phyloP scores from a whole-genome alignment of 257 asterid genomes.

The Solanum lycopersicoides region DNA sequence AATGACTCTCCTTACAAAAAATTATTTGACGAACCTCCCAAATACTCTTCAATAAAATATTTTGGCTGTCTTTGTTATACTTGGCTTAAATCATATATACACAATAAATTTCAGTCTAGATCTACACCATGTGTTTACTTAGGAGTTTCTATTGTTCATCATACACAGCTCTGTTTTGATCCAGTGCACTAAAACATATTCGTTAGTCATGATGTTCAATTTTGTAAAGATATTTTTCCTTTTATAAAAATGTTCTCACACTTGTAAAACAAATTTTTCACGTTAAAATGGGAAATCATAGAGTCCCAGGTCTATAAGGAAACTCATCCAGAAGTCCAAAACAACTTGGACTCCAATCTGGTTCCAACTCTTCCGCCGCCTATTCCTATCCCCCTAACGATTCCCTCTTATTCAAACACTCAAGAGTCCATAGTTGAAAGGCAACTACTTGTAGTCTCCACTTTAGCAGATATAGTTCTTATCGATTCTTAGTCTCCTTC shows the following conservation, averaged over 20 bases:
- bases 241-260: background rate
- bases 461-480: background rate
- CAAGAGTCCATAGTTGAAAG: background rate
- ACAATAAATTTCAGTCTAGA: background rate
- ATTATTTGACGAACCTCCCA: background rate
- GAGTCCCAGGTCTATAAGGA: no score
- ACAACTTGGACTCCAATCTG: background rate
- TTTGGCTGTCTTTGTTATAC: background rate
- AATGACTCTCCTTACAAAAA: background rate
- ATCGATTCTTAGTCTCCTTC: background rate
- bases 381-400: background rate
- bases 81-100: background rate
- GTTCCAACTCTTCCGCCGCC: background rate
- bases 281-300: background rate
- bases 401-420: no score
- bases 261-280: background rate
- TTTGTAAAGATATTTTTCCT: background rate
- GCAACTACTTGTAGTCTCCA: background rate
- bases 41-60: fast-evolving
- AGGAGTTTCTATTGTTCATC: background rate
- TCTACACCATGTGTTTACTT: background rate
- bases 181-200: background rate
- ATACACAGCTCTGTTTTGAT: background rate
- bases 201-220: background rate
- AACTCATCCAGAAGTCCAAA: background rate